Conservation (phyloP, 2,329 filamentous ascomycete genomes). For the Cercospora berteroae region DNA sequence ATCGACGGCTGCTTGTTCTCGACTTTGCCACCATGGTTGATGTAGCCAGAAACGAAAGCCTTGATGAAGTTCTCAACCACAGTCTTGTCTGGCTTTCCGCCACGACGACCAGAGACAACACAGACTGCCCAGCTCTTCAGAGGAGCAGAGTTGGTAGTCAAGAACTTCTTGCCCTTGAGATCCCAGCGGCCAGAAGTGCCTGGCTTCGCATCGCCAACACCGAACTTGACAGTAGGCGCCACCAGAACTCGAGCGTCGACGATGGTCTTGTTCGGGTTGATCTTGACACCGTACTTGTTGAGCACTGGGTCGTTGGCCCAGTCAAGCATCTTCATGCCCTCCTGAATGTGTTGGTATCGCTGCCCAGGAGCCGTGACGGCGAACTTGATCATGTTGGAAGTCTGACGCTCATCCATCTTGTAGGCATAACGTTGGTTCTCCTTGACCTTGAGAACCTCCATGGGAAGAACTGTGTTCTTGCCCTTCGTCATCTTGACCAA, state of each 20-base stretch:
- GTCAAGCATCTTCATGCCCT: conserved; percentile 64
- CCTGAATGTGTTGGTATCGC: conserved; percentile 66
- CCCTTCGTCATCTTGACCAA: conserved; percentile 58
- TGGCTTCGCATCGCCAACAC: conserved; percentile 54
- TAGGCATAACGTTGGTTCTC: conserved; percentile 57
- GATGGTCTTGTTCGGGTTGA: conserved; percentile 62
- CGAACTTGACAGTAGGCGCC: conserved; percentile 70
- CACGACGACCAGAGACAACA: conserved; percentile 59
- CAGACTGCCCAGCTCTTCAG: conserved; percentile 76
- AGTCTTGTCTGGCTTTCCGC: conserved; percentile 42
- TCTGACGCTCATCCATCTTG: conserved; percentile 64
- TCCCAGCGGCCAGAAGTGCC: conserved; percentile 78
- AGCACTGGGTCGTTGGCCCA: conserved; percentile 71
- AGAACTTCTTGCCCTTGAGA: conserved; percentile 76
- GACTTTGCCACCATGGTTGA: conserved; percentile 60
- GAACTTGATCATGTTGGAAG: conserved; percentile 85
- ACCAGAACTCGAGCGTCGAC: conserved; percentile 67
- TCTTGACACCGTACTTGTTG: conserved; percentile 68
- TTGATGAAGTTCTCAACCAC: conserved; percentile 55
- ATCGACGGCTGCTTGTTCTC: conserved; percentile 48
- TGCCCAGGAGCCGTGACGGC: conserved; percentile 73
- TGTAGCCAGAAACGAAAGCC: conserved; percentile 62
- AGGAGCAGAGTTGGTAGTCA: conserved; percentile 55
- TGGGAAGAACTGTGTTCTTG: conserved; percentile 51
- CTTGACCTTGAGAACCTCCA: conserved; percentile 55